These are phyloP conservation scores for Fusarium humuli DNA, from an alignment of 2,329 filamentous ascomycete species.

Conservation along the genomic window DNA sequence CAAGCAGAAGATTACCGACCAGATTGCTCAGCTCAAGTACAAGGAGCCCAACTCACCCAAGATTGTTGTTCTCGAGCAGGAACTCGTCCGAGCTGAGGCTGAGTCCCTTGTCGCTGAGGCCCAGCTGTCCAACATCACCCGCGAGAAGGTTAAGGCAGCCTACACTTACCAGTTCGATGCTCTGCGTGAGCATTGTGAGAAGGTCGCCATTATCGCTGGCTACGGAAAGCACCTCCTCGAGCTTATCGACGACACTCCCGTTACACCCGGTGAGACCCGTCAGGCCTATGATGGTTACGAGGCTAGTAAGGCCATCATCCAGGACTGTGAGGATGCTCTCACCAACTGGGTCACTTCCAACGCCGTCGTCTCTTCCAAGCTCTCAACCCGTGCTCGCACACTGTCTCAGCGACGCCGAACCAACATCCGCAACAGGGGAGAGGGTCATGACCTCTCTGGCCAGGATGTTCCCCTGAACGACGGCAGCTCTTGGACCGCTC, in stretches of 20 bases:
- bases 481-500: constrained; percentile 86
- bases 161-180: constrained; percentile 99
- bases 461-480: constrained; percentile 85
- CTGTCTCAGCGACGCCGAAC: constrained; percentile 86
- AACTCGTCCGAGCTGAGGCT: constrained; percentile 96
- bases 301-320: constrained; percentile 97
- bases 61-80: constrained; percentile 97
- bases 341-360: constrained; percentile 97
- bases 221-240: constrained; percentile 99
- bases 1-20: constrained; percentile 99
- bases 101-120: constrained; percentile 99
- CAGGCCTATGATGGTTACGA: constrained; percentile 98
- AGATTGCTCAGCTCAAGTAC: constrained; percentile 99
- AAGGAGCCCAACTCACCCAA: constrained; percentile 98
- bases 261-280: constrained; percentile 96
- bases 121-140: constrained; percentile 98
- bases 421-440: constrained; percentile 74
- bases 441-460: constrained; percentile 83
- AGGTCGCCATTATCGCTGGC: constrained; percentile 96
- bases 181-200: constrained; percentile 96
- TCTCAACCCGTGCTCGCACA: constrained; percentile 88
- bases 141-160: constrained; percentile 98
- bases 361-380: constrained; percentile 86
- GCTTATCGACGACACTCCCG: constrained; percentile 94
- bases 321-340: constrained; percentile 96